phyloP scores from a whole-genome alignment of 306 rosid species.

The Datisca glomerata region DNA sequence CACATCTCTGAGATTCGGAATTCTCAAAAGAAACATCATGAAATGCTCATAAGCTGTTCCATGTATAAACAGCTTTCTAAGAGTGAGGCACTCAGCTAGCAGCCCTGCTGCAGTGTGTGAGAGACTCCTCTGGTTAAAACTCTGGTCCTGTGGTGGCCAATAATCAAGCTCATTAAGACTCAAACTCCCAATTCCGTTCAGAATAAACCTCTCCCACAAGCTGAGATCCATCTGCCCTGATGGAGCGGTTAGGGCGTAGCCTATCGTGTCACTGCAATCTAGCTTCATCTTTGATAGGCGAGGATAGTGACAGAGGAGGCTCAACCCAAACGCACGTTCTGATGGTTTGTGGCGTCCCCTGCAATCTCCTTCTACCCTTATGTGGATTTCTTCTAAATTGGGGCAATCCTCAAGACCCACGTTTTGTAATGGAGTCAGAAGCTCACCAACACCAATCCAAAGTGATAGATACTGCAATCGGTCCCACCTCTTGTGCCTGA shows the following conservation, averaged over 20 bases:
- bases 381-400: constrained; percentile 49
- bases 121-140: constrained; percentile 66
- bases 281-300: constrained; percentile 63
- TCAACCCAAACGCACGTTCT: constrained; percentile 44
- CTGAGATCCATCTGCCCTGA: constrained; percentile 80
- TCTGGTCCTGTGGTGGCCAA: constrained; percentile 93
- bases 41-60: constrained; percentile 81
- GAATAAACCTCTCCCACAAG: constrained; percentile 85
- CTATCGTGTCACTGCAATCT: constrained; percentile 77
- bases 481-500: constrained; percentile 46
- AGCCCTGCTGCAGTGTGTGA: constrained; percentile 75
- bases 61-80: constrained; percentile 81
- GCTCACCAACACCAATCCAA: constrained; percentile 79
- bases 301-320: constrained; percentile 41
- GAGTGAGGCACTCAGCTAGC: constrained; percentile 41
- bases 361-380: constrained; percentile 78
- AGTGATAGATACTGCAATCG: constrained; percentile 53
- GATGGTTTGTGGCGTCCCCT: constrained; percentile 39
- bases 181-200: constrained; percentile 49
- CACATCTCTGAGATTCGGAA: constrained; percentile 54
- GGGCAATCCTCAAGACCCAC: constrained; percentile 78
- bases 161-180: constrained; percentile 57
- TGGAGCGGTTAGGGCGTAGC: constrained; percentile 67
- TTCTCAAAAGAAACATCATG: constrained; percentile 53
- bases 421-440: constrained; percentile 44